Evolutionary conservation across 306 rosid species (phyloP).

Genomic region (Potentilla sterilis): DNA sequence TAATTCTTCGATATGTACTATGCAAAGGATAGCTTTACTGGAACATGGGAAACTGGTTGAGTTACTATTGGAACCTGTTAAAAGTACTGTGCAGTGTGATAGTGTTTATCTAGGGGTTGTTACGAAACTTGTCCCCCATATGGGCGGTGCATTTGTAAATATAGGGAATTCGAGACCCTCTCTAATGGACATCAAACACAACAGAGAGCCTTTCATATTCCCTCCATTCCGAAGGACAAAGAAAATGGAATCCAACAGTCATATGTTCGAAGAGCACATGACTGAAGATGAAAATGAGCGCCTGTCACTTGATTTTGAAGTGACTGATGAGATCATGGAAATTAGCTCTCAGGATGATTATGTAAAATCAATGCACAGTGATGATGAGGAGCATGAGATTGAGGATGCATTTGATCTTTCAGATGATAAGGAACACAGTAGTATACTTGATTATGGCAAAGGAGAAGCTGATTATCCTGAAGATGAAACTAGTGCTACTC

Average conservation of each 20-base stretch:
- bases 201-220: slow-evolving; percentile 84
- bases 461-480: slow-evolving; percentile 57
- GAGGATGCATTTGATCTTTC: slow-evolving; percentile 73
- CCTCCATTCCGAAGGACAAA: slow-evolving; percentile 75
- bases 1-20: slow-evolving; percentile 91
- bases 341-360: slow-evolving; percentile 43
- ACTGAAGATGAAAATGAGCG: slow-evolving; percentile 36
- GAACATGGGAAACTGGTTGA: slow-evolving; percentile 86
- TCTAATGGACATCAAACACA: slow-evolving; percentile 75
- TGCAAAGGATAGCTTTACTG: slow-evolving; percentile 96
- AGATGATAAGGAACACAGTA: slow-evolving; percentile 52
- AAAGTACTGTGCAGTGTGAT: slow-evolving; percentile 89
- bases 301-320: slow-evolving; percentile 29
- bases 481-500: slow-evolving; percentile 41
- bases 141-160: slow-evolving; percentile 96
- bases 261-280: slow-evolving; percentile 24
- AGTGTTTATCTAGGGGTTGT: slow-evolving; percentile 84
- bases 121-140: slow-evolving; percentile 84
- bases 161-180: slow-evolving; percentile 80
- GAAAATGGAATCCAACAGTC: slow-evolving; percentile 41
- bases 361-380: slow-evolving; percentile 46
- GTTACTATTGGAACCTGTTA: slow-evolving; percentile 86
- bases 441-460: slow-evolving; percentile 56
- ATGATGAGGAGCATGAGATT: slow-evolving; percentile 61
- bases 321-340: slow-evolving; percentile 37